Percentiles rank a stretch among this genome's conserved stretches.
phyloP scores from a whole-genome alignment of 805 yeast species.

The Saccharomycopsis oosterbeekiorum region DNA sequence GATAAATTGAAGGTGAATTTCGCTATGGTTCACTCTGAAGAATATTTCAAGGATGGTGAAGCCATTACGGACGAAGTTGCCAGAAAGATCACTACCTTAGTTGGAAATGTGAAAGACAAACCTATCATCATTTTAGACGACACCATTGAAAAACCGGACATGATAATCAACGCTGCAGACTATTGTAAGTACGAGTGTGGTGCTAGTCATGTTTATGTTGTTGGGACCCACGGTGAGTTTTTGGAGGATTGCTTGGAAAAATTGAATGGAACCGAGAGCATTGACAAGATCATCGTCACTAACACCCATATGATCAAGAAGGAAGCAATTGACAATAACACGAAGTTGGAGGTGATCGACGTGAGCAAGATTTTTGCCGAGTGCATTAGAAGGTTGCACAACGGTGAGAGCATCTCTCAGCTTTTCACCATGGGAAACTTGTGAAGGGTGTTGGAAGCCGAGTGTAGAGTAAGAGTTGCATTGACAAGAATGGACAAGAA shows the following conservation, averaged over 20 bases:
- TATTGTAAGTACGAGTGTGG: constrained; percentile 48
- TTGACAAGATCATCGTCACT: constrained; percentile 51
- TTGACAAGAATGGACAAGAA: no score
- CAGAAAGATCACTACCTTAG: constrained; percentile 47
- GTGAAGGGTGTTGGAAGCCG: neutral
- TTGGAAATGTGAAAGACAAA: constrained; percentile 50
- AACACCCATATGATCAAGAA: constrained; percentile 49
- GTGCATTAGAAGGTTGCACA: constrained; percentile 52
- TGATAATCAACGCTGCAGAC: constrained; percentile 48
- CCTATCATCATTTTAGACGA: constrained; percentile 54
- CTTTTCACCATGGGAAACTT: constrained; percentile 27
- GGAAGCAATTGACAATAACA: constrained; percentile 35
- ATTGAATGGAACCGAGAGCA: constrained; percentile 33
- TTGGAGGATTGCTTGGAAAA: constrained; percentile 48
- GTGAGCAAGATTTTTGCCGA: constrained; percentile 51
- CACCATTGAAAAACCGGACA: constrained; percentile 48
- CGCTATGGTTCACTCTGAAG: constrained; percentile 48
- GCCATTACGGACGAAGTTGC: constrained; percentile 22
- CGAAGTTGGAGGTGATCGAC: constrained; percentile 45
- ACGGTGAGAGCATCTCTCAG: constrained; percentile 55
- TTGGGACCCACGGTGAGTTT: constrained; percentile 51
- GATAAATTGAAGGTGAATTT: constrained; percentile 50
- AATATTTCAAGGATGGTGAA: constrained; percentile 33
- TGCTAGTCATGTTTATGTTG: constrained; percentile 45
- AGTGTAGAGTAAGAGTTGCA: no score